phyloP scores from a whole-genome alignment of 352 stramenopile genomes.

The Phytophthora europaea region DNA sequence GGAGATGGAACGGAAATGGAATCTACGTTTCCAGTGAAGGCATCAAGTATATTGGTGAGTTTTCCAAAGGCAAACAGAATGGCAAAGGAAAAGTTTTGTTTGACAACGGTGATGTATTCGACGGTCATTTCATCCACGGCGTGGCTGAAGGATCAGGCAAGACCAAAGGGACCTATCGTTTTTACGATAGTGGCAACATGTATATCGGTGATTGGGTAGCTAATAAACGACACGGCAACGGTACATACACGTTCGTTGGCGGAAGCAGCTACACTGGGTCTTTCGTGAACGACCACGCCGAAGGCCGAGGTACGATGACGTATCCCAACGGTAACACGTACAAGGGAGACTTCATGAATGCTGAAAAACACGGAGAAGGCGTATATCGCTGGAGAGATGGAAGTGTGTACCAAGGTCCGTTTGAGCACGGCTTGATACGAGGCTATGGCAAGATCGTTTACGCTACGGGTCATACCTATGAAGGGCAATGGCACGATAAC shows the following conservation, averaged over 20 bases:
- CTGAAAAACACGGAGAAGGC: conserved; percentile 70
- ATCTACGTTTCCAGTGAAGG: conserved; percentile 77
- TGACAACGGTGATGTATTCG: conserved; percentile 82
- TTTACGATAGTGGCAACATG: conserved; percentile 68
- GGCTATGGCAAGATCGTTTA: conserved; percentile 70
- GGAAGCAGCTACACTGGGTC: conserved; percentile 69
- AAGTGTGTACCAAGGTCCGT: conserved; percentile 81
- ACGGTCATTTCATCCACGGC: conserved; percentile 70
- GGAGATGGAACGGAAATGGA: conserved; percentile 62
- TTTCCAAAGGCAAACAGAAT: conserved; percentile 66
- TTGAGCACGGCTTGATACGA: conserved; percentile 72
- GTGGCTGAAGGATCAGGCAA: conserved; percentile 56
- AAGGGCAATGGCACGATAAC: conserved; percentile 71
- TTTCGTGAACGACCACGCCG: conserved; percentile 68
- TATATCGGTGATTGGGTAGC: conserved; percentile 74
- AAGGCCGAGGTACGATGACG: conserved; percentile 82
- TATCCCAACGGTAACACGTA: conserved; percentile 91
- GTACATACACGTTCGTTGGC: conserved; percentile 67
- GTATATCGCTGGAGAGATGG: conserved; percentile 83
- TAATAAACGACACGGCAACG: conserved; percentile 82
- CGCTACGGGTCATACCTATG: conserved; percentile 72
- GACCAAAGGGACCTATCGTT: conserved; percentile 75
- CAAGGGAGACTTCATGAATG: conserved; percentile 69
- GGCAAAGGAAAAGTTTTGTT: conserved; percentile 79
- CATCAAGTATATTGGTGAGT: conserved; percentile 75